Evolutionary conservation across 2,329 filamentous ascomycete species (phyloP), one percentile per base, ranked within the genome.

Genomic region (Pseudogymnoascus sp.): DNA sequence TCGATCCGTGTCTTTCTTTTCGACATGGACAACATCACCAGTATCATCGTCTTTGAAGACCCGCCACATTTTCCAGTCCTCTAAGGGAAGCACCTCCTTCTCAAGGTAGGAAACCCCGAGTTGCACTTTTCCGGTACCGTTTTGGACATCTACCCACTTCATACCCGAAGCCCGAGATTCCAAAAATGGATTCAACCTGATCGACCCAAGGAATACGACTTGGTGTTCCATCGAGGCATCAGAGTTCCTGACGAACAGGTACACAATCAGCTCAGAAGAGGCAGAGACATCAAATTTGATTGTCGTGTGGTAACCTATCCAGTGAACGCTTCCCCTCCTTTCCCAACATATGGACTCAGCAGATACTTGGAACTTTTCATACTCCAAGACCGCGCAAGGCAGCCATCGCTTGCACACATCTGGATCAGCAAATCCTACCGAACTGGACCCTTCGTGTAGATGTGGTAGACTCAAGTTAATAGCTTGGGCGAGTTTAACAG

Each of bases 281-380:
- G 93, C 85, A 64, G 93, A 96, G 66, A 97, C 93, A 79, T 97
- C 93, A 75, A 97, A 97, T 78, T 96, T 97, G 84, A 96, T 97
- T 72, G 95, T 91, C n/a, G 92, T 97, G 77, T 92, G 96, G 73
- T 91, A 90, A 65, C 93, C 93, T 1, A 92, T 91, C 91, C 93
- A 97, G 0, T 96, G 80, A 0, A 0, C 93, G 93, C 74, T 93
- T 93, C 76, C 96, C 90, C 6, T 92, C 92, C 56, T 85, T 92
- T 63, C 93, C 93, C 40, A 43, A 60, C 93, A 95, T 46, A 96
- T 92, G n/a, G 93, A 91, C 77, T 96, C 96, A 77, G 96, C 91
- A 75, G 97, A 96, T 64, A 97, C 90, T 75, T 97, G 93, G 68
- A 96, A 89, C 81, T 97, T 97, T 78, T 97, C 93, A 77, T 96